These are phyloP conservation scores for Colletotrichum viniferum DNA, from an alignment of 2,329 filamentous ascomycete species.

Conservation along the genomic window DNA sequence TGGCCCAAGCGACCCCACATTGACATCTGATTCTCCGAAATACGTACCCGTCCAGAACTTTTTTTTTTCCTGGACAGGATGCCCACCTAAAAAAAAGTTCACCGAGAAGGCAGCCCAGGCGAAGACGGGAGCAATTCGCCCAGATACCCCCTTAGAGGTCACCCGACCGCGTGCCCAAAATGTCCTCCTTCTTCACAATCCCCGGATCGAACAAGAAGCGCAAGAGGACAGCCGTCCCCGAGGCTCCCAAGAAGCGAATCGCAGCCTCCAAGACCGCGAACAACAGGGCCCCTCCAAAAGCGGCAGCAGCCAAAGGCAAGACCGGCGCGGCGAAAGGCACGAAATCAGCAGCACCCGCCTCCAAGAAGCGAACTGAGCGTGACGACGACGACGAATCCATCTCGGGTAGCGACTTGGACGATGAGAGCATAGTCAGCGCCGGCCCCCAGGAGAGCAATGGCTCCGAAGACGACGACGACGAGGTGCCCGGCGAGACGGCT, in stretches of 20 bases:
- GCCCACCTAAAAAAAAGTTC: slow-evolving; percentile 26
- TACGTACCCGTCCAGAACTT: slow-evolving; percentile 34
- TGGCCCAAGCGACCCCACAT: slow-evolving; percentile 4
- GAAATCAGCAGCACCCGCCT: slow-evolving; percentile 32
- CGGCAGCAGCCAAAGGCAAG: slow-evolving; percentile 28
- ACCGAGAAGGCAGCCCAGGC: slow-evolving; percentile 21
- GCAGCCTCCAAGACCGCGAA: slow-evolving; percentile 48
- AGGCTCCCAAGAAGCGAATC: slow-evolving; percentile 64
- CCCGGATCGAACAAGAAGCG: slow-evolving; percentile 89
- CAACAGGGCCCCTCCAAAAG: slow-evolving; percentile 46
- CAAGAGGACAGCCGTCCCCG: slow-evolving; percentile 68
- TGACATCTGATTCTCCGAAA: slow-evolving; percentile 13
- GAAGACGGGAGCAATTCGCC: slow-evolving; percentile 28
- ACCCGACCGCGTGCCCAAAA: slow-evolving; percentile 43
- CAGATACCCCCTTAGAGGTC: slow-evolving; percentile 6
- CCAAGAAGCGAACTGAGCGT: slow-evolving; percentile 53
- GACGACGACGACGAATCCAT: slow-evolving; percentile 70
- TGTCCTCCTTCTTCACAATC: slow-evolving; percentile 96
- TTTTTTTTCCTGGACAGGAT: slow-evolving; percentile 36
- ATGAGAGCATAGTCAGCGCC: slow-evolving; percentile 48
- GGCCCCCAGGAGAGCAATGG: slow-evolving; percentile 51
- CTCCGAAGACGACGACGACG: slow-evolving; percentile 62
- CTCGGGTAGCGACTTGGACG: slow-evolving; percentile 80
- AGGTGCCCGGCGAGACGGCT: slow-evolving; percentile 78
- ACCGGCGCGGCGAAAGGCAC: slow-evolving; percentile 24